Evolutionary conservation across 441 rosid genomes (phyloP), one percentile per base, ranked within the genome.

Genomic region (Sinapis alba): DNA sequence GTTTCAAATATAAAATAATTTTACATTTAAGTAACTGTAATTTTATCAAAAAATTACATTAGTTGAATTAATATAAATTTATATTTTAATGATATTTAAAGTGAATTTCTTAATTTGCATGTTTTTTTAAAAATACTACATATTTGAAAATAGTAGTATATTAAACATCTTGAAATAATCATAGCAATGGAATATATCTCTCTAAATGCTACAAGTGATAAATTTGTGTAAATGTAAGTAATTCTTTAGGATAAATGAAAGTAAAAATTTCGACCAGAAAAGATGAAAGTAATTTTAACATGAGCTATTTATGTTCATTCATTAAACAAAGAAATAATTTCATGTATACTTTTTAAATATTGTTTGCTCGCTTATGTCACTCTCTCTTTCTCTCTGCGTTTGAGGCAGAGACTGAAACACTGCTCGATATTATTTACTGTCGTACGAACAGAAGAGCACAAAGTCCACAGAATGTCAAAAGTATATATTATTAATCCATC

Each of bases 401-500:
- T 68, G 73, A 73, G 74, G 62, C 69, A 72, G 54, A 72, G 73
- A 78, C 78, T 78, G 81, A 67, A 78, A 78, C 81, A 72, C 61
- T 73, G 70, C 51, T 68, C 70, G 74, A 72, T 66, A 59, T 18
- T 26, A 72, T 72, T 68, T 72, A 67, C 81, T 78, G 41, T 62
- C 71, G 70, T 78, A 73, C 74, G 81, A 66, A 66, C 65, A 58
- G 72, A 72, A 66, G 73, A 71, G 81, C 75, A 73, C 78, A 47
- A 73, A 74, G 71, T 73, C 75, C 71, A 73, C 78, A 73, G 75
- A 74, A 79, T 79, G 82, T 79, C 75, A 74, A 78, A 78, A 78
- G 77, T 26, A 28, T 69, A 69, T 18, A 79, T 79, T 74, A 79
- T 79, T 79, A 62, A 58, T 23, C 65, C 82, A 79, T 79, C 82